These are phyloP conservation scores for Colletotrichum zoysiae DNA, from an alignment of 2,329 filamentous ascomycete genomes.

Conservation along the genomic window DNA sequence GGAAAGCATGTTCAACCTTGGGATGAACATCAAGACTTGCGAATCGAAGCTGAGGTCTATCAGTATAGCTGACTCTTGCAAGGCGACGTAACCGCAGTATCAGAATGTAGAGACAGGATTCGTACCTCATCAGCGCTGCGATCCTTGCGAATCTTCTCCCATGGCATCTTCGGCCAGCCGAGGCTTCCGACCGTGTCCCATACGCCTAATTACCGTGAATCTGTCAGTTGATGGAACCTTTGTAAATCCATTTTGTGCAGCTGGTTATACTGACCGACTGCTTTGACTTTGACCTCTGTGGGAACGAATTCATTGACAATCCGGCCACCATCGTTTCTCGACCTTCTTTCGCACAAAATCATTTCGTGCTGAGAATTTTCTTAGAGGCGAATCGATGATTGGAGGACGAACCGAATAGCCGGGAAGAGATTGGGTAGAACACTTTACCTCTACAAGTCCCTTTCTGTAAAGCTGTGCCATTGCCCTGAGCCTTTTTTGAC, in stretches of 20 bases:
- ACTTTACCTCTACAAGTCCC: constrained; percentile 23
- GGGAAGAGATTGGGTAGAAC: background rate
- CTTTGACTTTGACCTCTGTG: constrained; percentile 9
- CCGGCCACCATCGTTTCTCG: too few species aligned
- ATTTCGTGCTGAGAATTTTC: constrained; percentile 17
- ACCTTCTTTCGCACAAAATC: constrained; percentile 19
- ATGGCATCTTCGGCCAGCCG: constrained; percentile 46
- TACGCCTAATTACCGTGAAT: constrained; percentile 52
- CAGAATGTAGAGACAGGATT: fast-evolving
- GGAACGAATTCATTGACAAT: background rate
- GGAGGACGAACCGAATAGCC: too few species aligned
- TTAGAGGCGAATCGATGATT: too few species aligned
- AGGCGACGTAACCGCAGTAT: fast-evolving
- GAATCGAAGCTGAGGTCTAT: constrained; percentile 34
- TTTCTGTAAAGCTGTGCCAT: constrained; percentile 29
- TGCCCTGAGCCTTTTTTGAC: constrained; percentile 2
- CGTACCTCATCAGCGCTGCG: constrained; percentile 35
- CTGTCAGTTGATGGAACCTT: background rate
- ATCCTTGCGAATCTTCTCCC: constrained; percentile 23
- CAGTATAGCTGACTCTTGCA: background rate
- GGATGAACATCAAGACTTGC: constrained; percentile 42
- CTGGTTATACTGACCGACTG: constrained; percentile 13
- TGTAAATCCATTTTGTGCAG: fast-evolving
- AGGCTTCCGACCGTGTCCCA: constrained; percentile 64
- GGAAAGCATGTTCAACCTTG: constrained; percentile 66